These are phyloP conservation scores for Pyricularia grisea DNA, from an alignment of 2,329 filamentous ascomycete genomes.

Conservation along the genomic window DNA sequence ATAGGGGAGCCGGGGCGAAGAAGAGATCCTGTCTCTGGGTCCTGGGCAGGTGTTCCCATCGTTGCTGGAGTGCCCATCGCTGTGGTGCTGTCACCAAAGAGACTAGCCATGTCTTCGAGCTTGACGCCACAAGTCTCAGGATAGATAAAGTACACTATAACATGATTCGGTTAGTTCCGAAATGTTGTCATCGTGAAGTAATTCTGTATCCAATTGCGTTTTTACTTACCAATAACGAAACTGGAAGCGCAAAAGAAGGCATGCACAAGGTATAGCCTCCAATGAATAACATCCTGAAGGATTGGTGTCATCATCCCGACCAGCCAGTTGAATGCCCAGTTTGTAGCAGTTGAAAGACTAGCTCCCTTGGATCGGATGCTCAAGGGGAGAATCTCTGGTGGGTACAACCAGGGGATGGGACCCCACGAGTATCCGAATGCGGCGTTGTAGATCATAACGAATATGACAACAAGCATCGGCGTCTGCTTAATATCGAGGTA, in stretches of 20 bases:
- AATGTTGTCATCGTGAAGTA: not conserved
- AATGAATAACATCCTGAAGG: slow-evolving; percentile 82
- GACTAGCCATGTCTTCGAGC: slow-evolving; percentile 89
- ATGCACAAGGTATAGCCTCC: slow-evolving; percentile 90
- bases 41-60: slow-evolving; percentile 69
- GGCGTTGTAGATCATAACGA: slow-evolving; percentile 98
- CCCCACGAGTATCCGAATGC: slow-evolving; percentile 95
- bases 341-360: slow-evolving; percentile 89
- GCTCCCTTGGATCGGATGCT: slow-evolving; percentile 97
- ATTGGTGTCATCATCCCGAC: slow-evolving; percentile 94
- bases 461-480: slow-evolving; percentile 77
- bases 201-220: too few relatives aligned
- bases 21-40: slow-evolving; percentile 69
- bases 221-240: slow-evolving; percentile 82
- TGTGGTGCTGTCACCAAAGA: slow-evolving; percentile 90
- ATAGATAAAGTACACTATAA: slow-evolving; percentile 87
- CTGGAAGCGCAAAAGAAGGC: slow-evolving; percentile 94
- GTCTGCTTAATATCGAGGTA: slow-evolving; percentile 74
- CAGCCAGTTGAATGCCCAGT: slow-evolving; percentile 98
- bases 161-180: not conserved
- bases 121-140: slow-evolving; percentile 93
- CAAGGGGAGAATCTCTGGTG: slow-evolving; percentile 93
- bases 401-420: slow-evolving; percentile 95
- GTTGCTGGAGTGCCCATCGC: slow-evolving; percentile 65
- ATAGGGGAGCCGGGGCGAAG: slow-evolving; percentile 71